Base-by-base conservation (phyloP, 179 eudicot species). In the Dionaea muscipula region DNA sequence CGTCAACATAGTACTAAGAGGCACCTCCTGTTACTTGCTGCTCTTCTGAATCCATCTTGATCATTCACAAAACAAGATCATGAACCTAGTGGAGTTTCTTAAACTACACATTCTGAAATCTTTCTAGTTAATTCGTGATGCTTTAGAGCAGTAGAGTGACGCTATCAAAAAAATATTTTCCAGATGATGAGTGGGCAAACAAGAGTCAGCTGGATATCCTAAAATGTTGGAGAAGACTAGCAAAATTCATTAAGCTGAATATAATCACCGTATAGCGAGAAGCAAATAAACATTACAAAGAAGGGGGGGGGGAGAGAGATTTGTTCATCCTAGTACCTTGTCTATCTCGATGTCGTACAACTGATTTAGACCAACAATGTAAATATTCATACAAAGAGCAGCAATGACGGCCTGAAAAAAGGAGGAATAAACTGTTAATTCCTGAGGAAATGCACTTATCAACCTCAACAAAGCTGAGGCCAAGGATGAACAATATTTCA, bases 311-410 rank as follows among this genome's bases (percentile, higher is more conserved):
- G 50, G 23, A 47, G 13, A 24, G 21, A 22, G 21, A 25, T 21
- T n/a, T 47, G 21, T 23, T 47, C 35, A 49, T 27, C 13, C 17
- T 18, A 43, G 47, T 73, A 90, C 97, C 95, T 86, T 90, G 78
- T 90, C 97, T 59, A 90, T 90, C 72, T 90, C 97, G 66, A 90
- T 77, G 75, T 90, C 97, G 40, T 79, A 86, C 57, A 90, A 65
- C 66, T 90, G 97, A 72, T 90, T 90, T 61, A 90, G 67, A 61
- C 97, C 97, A 39, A 90, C 97, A 48, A 90, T 90, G 59, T 90
- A 90, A 50, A 90, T 82, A 68, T 90, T 90, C 97, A 90, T 90
- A 35, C 86, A 72, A 58, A 90, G 81, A 71, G 97, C 94, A 66
- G 97, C 88, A 72, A 82, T 69, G 66, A 90, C 78, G 43, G 97